phyloP scores from a whole-genome alignment of 2,329 filamentous ascomycete species.

The Botrytis fabae region DNA sequence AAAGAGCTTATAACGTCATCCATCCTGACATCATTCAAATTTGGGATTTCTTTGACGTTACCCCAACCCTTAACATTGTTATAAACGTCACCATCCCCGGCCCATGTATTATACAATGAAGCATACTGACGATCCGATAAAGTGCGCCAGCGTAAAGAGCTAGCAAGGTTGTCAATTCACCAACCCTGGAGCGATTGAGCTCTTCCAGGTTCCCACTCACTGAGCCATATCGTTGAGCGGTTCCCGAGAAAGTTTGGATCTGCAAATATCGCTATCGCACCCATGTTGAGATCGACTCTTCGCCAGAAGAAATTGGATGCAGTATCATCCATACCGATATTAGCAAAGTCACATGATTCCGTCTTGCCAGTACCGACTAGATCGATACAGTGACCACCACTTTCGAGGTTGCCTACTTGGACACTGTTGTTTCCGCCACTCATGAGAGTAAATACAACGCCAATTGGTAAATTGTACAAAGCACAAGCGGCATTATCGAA shows the following conservation, averaged over 20 bases:
- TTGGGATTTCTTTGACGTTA: too few species aligned
- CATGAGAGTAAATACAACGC: not conserved
- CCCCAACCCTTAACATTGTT: too few species aligned
- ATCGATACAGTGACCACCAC: not conserved
- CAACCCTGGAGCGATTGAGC: too few species aligned
- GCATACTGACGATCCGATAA: too few species aligned
- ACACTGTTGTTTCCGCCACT: not conserved
- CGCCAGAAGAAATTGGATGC: not conserved
- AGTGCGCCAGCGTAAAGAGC: too few species aligned
- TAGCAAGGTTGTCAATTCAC: too few species aligned
- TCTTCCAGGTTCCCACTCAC: too few species aligned
- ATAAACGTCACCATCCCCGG: too few species aligned
- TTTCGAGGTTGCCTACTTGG: not conserved
- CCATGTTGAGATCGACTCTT: not conserved
- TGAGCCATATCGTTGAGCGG: not conserved
- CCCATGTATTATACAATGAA: too few species aligned
- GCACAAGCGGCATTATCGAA: not conserved
- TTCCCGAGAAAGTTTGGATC: too few species aligned
- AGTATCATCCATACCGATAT: not conserved
- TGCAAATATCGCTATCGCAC: not conserved
- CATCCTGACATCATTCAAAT: too few species aligned
- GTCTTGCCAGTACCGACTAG: not conserved
- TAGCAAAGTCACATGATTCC: not conserved
- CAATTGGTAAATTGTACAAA: not conserved
- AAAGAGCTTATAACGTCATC: too few species aligned